Conservation (phyloP, 495 filamentous ascomycete genomes). For the Antarctomyces pellizariae region DNA sequence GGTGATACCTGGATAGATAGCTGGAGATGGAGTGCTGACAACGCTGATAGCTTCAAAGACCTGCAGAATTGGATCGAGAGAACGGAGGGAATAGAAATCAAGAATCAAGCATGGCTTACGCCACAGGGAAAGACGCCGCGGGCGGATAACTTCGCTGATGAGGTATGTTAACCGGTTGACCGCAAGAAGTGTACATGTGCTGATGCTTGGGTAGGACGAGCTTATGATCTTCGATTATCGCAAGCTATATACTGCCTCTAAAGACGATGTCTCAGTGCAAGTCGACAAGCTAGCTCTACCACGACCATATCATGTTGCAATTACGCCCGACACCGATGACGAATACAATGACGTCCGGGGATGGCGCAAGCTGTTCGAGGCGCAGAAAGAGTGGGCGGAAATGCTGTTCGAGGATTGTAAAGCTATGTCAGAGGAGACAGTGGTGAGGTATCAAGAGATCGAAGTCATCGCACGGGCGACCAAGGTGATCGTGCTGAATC, state of each 20-base stretch:
- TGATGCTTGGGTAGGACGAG: slow-evolving; percentile 34
- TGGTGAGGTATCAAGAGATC: slow-evolving; percentile 34
- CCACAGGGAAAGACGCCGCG: slow-evolving; percentile 60
- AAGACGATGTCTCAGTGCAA: slow-evolving; percentile 15
- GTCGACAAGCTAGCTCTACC: slow-evolving; percentile 31
- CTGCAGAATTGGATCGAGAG: slow-evolving; percentile 41
- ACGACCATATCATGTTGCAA: slow-evolving; percentile 28
- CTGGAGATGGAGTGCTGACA: too few relatives aligned
- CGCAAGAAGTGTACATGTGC: slow-evolving; percentile 1
- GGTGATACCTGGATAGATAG: slow-evolving; percentile 13
- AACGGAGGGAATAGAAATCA: slow-evolving; percentile 37
- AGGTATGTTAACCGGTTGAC: slow-evolving; percentile 28
- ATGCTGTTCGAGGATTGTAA: slow-evolving; percentile 38
- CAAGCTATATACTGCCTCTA: slow-evolving; percentile 27
- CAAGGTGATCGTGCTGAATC: slow-evolving; percentile 57
- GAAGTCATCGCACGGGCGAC: slow-evolving; percentile 48
- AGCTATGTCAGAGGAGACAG: slow-evolving; percentile 25
- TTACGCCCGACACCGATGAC: slow-evolving; percentile 48
- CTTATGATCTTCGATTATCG: slow-evolving; percentile 71
- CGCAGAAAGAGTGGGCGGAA: slow-evolving; percentile 51
- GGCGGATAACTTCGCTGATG: slow-evolving; percentile 44
- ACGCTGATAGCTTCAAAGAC: slow-evolving; percentile 37
- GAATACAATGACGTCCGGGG: slow-evolving; percentile 49
- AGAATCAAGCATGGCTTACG: slow-evolving; percentile 64
- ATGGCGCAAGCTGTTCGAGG: slow-evolving; percentile 64